A percentile compares a stretch with the other conserved stretches of the same genome.
These are phyloP conservation scores for Chlorella sp. DNA, from an alignment of 139 green algal genomes.

Conservation along the genomic window DNA sequence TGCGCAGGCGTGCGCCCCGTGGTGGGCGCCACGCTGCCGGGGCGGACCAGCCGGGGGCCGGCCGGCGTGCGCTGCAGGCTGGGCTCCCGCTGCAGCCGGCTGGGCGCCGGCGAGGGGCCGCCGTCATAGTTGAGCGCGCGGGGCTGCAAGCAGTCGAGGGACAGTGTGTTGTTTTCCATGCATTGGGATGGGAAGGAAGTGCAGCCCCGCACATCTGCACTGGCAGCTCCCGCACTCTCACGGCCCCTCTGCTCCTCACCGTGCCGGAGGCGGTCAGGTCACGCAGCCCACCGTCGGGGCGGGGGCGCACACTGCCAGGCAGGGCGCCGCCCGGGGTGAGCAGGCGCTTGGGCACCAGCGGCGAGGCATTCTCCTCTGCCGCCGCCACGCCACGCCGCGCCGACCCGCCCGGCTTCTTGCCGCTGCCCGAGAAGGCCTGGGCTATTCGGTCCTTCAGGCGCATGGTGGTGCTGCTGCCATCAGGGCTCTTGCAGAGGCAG, in stretches of 20 bases:
- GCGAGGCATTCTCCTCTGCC: slow-evolving; percentile 5
- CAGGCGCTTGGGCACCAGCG: slow-evolving; percentile 15
- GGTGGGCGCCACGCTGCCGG: neutral
- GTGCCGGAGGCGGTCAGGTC: slow-evolving; percentile 6
- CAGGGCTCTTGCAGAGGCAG: too few relatives aligned
- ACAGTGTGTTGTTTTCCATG: too few relatives aligned
- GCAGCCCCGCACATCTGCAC: neutral
- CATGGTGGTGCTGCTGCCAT: too few relatives aligned
- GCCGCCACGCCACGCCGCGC: neutral
- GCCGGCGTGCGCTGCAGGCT: neutral
- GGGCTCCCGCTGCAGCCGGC: slow-evolving; percentile 18
- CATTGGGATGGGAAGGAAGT: too few relatives aligned
- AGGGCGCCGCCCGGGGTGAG: neutral
- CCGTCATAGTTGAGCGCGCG: slow-evolving; percentile 3
- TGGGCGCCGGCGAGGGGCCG: neutral
- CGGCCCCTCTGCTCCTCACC: too few relatives aligned
- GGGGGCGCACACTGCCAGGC: neutral
- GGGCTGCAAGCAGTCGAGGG: too few relatives aligned
- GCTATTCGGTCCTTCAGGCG: too few relatives aligned
- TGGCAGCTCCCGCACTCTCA: too few relatives aligned
- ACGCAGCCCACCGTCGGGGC: neutral
- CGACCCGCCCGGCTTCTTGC: too few relatives aligned
- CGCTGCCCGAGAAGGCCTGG: too few relatives aligned
- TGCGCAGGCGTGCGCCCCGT: slow-evolving; percentile 3
- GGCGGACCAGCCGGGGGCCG: neutral